Percentiles rank a stretch among this genome's conserved stretches.
These are phyloP conservation scores for Kwoniella bestiolae DNA, from an alignment of 768 basidiomycete species.

Conservation along the genomic window DNA sequence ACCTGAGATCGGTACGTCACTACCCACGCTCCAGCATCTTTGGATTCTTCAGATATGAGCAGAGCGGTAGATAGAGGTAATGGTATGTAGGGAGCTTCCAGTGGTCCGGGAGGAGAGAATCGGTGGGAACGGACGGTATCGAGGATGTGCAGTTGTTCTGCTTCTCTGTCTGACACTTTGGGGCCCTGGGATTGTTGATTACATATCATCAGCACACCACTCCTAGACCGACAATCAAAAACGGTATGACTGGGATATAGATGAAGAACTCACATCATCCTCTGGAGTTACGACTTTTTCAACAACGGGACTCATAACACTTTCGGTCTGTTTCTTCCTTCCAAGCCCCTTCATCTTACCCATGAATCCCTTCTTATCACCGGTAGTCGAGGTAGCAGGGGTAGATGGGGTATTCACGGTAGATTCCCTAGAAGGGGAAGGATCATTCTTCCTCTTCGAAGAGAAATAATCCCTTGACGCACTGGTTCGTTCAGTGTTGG, in stretches of 20 bases:
- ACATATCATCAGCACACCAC: no score
- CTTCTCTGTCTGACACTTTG: constrained; percentile 48
- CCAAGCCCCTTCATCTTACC: constrained; percentile 74
- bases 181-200: constrained; percentile 24
- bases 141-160: constrained; percentile 55
- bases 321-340: constrained; percentile 43
- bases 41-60: constrained; percentile 76
- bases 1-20: constrained; percentile 77
- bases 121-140: constrained; percentile 57
- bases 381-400: constrained; percentile 50
- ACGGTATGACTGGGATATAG: neutral
- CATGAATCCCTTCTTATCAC: constrained; percentile 62
- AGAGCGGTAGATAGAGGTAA: constrained; percentile 69
- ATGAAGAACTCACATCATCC: constrained; percentile 34
- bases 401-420: constrained; percentile 25
- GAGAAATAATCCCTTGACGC: constrained; percentile 55
- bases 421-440: constrained; percentile 24
- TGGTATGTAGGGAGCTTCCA: constrained; percentile 71
- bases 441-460: constrained; percentile 22
- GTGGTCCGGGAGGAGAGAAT: constrained; percentile 67
- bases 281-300: constrained; percentile 34
- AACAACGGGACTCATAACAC: constrained; percentile 36
- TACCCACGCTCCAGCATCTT: constrained; percentile 67
- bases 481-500: constrained; percentile 20
- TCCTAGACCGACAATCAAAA: no score